Conservation (phyloP, 2,329 filamentous ascomycete species). For the Annulohypoxylon truncatum region DNA sequence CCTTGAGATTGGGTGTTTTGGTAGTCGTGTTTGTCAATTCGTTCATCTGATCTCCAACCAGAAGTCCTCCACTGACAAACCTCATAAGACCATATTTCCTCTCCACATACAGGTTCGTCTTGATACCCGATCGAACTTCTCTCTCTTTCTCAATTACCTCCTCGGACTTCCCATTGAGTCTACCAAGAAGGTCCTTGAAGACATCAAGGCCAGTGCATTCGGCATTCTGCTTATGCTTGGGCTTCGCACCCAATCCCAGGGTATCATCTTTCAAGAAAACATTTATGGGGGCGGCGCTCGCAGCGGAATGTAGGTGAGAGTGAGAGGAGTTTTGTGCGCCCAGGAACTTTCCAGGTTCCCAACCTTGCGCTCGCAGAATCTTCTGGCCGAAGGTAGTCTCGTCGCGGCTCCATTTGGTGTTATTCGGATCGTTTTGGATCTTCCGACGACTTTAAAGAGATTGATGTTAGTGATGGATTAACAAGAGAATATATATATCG, state of each 20-base stretch:
- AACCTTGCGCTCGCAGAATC: conserved; percentile 89
- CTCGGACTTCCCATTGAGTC: conserved; percentile 88
- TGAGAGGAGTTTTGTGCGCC: conserved; percentile 82
- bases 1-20: conserved; percentile 48
- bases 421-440: conserved; percentile 92
- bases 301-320: conserved; percentile 79
- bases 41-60: conserved; percentile 68
- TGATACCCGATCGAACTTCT: conserved; percentile 74
- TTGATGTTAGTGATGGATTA: conserved; percentile 19
- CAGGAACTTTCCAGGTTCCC: conserved; percentile 85
- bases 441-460: conserved; percentile 63
- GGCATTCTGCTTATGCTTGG: conserved; percentile 72
- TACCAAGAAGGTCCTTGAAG: conserved; percentile 86
- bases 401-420: conserved; percentile 90
- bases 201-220: conserved; percentile 87
- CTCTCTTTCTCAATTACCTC: conserved; percentile 77
- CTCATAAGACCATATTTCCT: conserved; percentile 82
- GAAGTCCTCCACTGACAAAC: conserved; percentile 87
- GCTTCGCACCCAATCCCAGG: conserved; percentile 85
- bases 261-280: conserved; percentile 91
- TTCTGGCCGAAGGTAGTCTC: conserved; percentile 87
- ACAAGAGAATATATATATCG: not conserved
- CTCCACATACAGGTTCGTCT: conserved; percentile 78
- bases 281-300: conserved; percentile 86
- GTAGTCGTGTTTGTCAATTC: conserved; percentile 53